Evolutionary conservation across 257 asterid genomes (phyloP), one percentile per base, ranked within the genome.

Genomic region (Solanum gracilifrons): DNA sequence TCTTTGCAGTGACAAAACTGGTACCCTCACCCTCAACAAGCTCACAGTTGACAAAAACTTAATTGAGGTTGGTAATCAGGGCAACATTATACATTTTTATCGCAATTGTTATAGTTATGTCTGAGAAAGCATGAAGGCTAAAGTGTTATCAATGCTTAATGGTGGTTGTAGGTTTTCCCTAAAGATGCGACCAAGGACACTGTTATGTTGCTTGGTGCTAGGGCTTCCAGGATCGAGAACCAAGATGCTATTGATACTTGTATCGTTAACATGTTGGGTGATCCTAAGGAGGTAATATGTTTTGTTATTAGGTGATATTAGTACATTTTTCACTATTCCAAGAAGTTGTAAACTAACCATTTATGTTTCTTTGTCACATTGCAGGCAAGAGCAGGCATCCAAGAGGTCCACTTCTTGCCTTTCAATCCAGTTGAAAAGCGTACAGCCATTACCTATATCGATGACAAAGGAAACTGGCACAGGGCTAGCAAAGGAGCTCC

Each of bases 161-260:
- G 39, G 80, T 85, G 25, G 83, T 85, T 85, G 71, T 73, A 94
- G 89, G 93, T 92, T 9, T 95, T 95, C 89, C 85, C 93, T 0
- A 89, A 90, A 87, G 86, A 89, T 36, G 80, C 92, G 79, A 95
- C 94, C 66, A 93, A 88, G 83, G 95, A 95, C 16, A 46, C 85
- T 3, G 94, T 93, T 33, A 62, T 93, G 85, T 90, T 96, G 91
- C 16, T 73, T 25, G 96, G 98, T 37, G 98, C 99, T 39, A 89
- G 95, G 91, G 98, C 99, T 73, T 94, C 99, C 25, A 91, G 99
- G 91, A 83, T 88, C 3, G 99, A 96, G 87, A 96, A 96, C 85
- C 99, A 96, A 69, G 99, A 95, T 20, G 99, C 99, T 4, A 95
- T 96, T 18, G 99, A 96, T 93, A 95, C 99, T 85, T 95, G 95